Evolutionary conservation across 1,284 basidiomycete genomes (phyloP).

Genomic region (Salmacisia buchloeana): DNA sequence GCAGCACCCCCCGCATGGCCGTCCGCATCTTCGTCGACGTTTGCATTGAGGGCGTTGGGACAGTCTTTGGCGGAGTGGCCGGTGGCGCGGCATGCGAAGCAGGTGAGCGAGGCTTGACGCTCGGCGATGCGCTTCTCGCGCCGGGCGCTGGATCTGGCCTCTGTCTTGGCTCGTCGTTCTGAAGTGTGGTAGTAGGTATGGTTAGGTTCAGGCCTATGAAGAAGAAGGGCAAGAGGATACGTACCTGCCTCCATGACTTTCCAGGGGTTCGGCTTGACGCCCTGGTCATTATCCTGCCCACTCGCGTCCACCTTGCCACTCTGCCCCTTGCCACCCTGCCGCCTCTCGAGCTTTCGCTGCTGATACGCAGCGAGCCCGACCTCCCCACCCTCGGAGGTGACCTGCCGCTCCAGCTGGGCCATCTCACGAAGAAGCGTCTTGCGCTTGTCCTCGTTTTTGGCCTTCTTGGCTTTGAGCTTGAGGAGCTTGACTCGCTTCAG

Average conservation of each 20-base stretch:
- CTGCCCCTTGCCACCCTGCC: too few species aligned
- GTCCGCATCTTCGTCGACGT: constrained; percentile 14
- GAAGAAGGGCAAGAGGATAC: not conserved
- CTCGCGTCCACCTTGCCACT: constrained; percentile 13
- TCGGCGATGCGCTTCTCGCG: constrained; percentile 65
- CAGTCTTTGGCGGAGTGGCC: constrained; percentile 83
- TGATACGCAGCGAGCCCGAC: too few species aligned
- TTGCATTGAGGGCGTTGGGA: constrained; percentile 49
- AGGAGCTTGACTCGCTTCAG: constrained; percentile 46
- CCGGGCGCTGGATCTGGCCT: constrained; percentile 59
- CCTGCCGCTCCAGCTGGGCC: constrained; percentile 27
- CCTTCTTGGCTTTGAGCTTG: constrained; percentile 43
- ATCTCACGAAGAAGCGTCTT: constrained; percentile 27
- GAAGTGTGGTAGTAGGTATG: not conserved
- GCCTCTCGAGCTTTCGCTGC: too few species aligned
- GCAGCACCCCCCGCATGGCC: too few species aligned
- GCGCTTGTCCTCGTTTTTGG: constrained; percentile 32
- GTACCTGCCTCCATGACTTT: constrained; percentile 17
- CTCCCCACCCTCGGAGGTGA: constrained; percentile 25
- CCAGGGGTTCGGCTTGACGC: constrained; percentile 10
- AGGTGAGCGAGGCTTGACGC: constrained; percentile 62
- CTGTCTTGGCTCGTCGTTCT: constrained; percentile 31
- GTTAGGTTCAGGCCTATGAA: constrained; percentile 22
- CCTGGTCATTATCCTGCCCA: constrained; percentile 12
- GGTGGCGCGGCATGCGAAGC: constrained; percentile 78